A percentile compares a stretch with the other conserved stretches of the same genome.
Conservation (phyloP, 2,329 filamentous ascomycete genomes). For the Hypoxylon sp. region DNA sequence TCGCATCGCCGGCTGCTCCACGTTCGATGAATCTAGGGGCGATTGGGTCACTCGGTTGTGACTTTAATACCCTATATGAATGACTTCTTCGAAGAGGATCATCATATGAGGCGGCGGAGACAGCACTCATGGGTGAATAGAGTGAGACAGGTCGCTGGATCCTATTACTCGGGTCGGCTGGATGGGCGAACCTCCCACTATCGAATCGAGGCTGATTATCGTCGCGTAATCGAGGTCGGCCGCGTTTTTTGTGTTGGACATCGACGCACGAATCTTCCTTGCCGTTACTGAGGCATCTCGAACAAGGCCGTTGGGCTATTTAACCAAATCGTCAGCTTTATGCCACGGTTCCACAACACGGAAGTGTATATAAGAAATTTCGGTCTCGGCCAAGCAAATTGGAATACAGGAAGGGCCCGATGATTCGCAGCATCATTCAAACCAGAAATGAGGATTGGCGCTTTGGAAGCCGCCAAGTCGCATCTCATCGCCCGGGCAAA, state of each 20-base stretch:
- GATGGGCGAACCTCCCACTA: slow-evolving; percentile 55
- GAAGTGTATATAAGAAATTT: slow-evolving; percentile 13
- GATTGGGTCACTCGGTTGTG: slow-evolving; percentile 59
- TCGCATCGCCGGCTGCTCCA: slow-evolving; percentile 57
- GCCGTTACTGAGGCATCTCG: slow-evolving; percentile 78
- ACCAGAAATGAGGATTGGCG: background rate
- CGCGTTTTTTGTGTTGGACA: slow-evolving; percentile 86
- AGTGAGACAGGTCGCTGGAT: slow-evolving; percentile 62
- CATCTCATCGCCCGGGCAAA: background rate
- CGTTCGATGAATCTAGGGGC: slow-evolving; percentile 61
- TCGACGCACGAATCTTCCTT: slow-evolving; percentile 84
- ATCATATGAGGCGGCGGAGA: slow-evolving; percentile 56
- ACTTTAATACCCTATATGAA: slow-evolving; percentile 64
- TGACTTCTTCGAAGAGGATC: slow-evolving; percentile 56
- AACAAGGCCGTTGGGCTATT: slow-evolving; percentile 78
- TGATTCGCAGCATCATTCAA: no score
- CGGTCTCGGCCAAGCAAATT: background rate
- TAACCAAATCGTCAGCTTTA: slow-evolving; percentile 47
- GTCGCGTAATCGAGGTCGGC: slow-evolving; percentile 78
- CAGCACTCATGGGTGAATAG: slow-evolving; percentile 57
- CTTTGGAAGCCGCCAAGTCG: background rate
- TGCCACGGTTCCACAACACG: slow-evolving; percentile 11
- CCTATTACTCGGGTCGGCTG: slow-evolving; percentile 56
- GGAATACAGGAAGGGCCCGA: background rate
- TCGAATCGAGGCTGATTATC: slow-evolving; percentile 70